These are phyloP conservation scores for Lagenidium giganteum DNA, from an alignment of 352 stramenopile species.

Conservation along the genomic window DNA sequence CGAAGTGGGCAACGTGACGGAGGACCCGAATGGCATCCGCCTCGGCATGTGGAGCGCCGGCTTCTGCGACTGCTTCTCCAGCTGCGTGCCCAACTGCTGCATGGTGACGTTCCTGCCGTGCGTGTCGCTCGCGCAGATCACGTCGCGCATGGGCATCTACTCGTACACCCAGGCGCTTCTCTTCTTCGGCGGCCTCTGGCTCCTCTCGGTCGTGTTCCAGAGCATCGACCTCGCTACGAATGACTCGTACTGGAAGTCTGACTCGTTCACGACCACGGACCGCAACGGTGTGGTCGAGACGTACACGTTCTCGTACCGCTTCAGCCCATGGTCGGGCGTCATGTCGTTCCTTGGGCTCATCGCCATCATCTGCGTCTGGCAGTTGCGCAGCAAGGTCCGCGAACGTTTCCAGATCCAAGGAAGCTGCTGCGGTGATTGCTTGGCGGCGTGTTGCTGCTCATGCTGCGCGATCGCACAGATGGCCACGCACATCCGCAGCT, in stretches of 20 bases:
- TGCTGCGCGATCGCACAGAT: slow-evolving; percentile 59
- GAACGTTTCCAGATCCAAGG: slow-evolving; percentile 48
- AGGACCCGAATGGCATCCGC: slow-evolving; percentile 5
- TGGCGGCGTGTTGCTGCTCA: slow-evolving; percentile 28
- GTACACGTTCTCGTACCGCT: no score
- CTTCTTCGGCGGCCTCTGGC: slow-evolving; percentile 14
- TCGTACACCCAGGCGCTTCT: slow-evolving; percentile 21
- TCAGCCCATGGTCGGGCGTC: no score
- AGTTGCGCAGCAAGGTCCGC: slow-evolving; percentile 29
- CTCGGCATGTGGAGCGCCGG: slow-evolving; percentile 16
- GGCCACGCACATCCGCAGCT: slow-evolving; percentile 54
- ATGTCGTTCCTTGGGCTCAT: slow-evolving; percentile 6
- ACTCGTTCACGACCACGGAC: slow-evolving; percentile 1
- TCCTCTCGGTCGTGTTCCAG: slow-evolving; percentile 5
- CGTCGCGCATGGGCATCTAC: slow-evolving; percentile 25
- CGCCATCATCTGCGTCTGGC: slow-evolving; percentile 22
- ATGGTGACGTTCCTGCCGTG: slow-evolving; percentile 24
- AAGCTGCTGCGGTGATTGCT: slow-evolving; percentile 25
- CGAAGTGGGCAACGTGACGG: no score
- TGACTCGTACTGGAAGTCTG: no score
- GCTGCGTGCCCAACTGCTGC: slow-evolving; percentile 21
- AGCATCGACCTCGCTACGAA: background rate
- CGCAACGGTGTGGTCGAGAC: no score
- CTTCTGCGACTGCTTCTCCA: slow-evolving; percentile 21
- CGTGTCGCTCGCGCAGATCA: slow-evolving; percentile 19